phyloP scores from a whole-genome alignment of 2,329 filamentous ascomycete species.

The Zarea fungicola region DNA sequence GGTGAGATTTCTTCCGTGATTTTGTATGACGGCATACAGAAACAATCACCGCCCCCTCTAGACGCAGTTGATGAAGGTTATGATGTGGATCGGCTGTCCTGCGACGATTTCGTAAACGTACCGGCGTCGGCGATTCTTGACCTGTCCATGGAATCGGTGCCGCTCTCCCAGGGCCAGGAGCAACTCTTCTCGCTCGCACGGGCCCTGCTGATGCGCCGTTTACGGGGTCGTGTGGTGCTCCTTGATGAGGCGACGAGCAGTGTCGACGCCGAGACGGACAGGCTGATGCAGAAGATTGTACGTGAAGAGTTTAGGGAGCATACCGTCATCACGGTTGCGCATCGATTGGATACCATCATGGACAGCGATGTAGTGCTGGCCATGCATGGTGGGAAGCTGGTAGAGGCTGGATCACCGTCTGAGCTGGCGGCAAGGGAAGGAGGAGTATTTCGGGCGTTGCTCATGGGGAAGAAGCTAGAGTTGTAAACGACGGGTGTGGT shows the following conservation, averaged over 20 bases:
- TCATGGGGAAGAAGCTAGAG: too few species aligned
- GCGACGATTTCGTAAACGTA: too few species aligned
- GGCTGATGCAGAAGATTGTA: neutral
- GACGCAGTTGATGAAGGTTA: too few species aligned
- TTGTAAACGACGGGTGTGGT: too few species aligned
- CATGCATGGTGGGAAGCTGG: neutral
- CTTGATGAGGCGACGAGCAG: neutral
- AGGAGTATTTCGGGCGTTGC: neutral
- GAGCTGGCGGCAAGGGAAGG: neutral
- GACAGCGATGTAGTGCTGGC: slow-evolving; percentile 4
- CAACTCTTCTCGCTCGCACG: slow-evolving; percentile 6
- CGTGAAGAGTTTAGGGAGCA: neutral
- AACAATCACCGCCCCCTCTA: too few species aligned
- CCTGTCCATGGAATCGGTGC: neutral
- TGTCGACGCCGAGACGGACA: neutral
- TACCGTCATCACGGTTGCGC: neutral
- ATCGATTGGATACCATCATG: slow-evolving; percentile 6
- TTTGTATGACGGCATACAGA: too few species aligned
- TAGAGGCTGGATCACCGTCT: neutral
- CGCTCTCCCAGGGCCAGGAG: slow-evolving; percentile 5
- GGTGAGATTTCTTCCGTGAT: neutral
- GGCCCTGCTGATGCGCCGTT: neutral
- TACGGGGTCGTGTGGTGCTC: neutral
- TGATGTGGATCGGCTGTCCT: too few species aligned
- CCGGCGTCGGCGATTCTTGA: neutral